Evolutionary conservation across 2,329 filamentous ascomycete genomes (phyloP).

Genomic region (Chrysosporium keratinophilum): DNA sequence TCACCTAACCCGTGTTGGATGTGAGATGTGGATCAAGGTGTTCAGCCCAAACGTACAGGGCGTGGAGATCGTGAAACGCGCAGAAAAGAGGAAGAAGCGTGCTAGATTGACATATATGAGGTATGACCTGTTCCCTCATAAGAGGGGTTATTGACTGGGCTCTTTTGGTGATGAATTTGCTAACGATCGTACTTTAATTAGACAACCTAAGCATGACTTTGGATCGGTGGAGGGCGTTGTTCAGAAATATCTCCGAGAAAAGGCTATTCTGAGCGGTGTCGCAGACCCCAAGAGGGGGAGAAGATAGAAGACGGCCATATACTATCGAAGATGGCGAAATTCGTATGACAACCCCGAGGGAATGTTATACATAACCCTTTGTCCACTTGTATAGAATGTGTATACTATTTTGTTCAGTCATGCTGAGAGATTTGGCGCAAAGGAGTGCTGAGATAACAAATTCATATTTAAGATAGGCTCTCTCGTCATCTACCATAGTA

Average conservation of each 20-base stretch:
- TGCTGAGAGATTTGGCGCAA: background rate
- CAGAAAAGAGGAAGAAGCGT: conserved; percentile 71
- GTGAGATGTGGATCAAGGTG: conserved; percentile 97
- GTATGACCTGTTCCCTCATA: conserved; percentile 25
- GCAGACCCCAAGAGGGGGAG: background rate
- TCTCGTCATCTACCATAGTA: no score
- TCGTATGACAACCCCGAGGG: background rate
- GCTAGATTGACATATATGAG: conserved; percentile 87
- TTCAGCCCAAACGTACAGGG: conserved; percentile 82
- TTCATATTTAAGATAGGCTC: background rate
- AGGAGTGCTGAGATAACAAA: background rate
- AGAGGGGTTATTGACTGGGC: background rate
- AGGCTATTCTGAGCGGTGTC: conserved; percentile 19
- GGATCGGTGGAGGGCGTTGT: conserved; percentile 76
- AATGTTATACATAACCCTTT: background rate
- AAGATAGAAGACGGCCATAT: background rate
- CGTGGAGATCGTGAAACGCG: conserved; percentile 86
- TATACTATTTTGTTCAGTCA: background rate
- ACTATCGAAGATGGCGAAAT: background rate
- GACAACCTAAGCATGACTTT: conserved; percentile 72
- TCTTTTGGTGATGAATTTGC: background rate
- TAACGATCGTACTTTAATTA: conserved; percentile 17
- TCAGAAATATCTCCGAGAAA: conserved; percentile 50
- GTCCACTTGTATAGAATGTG: background rate
- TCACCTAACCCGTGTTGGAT: conserved; percentile 72